Evolutionary conservation across 352 stramenopile species (phyloP), one percentile per base, ranked within the genome.

Genomic region (Pythium inflatum): DNA sequence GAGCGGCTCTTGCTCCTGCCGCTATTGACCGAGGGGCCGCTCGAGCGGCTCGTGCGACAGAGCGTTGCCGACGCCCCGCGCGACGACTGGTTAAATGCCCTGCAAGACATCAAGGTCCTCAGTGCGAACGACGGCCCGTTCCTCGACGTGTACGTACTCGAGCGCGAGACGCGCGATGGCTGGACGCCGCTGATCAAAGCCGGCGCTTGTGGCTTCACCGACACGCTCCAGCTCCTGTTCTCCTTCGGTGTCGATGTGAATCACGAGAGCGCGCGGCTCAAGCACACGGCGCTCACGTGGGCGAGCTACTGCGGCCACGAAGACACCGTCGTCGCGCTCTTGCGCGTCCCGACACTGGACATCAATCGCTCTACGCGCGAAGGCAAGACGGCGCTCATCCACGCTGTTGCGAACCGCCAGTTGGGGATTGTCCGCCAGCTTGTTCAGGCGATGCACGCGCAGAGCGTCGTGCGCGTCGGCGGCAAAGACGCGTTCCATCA

Each of bases 121-220:
- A 50, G 2, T 25, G 28, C 7, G 3, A 25, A 18, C 2, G 2
- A 11, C 14, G 13, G 22, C 9, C 4, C 28, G 5, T 76, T 77
- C 22, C 43, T 74, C 25, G 58, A 74, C 1, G 40, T 68, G 12
- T 91, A 73, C 36, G 83, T 89, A 30, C 48, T 90, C 5, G 77
- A 88, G 45, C 33, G 78, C 18, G 87, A 94, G 66, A 93, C 70
- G 6, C 70, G 66, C 41, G 74, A 82, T 53, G 87, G 85, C 1
- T 94, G 87, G 87, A 93, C 87, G 16, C 79, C 87, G 8, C 60
- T 94, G 12, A 78, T 80, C 0, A 93, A 92, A 56, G 87, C 82
- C 16, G 79, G 83, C 11, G 77, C 85, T 12, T 81, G 83, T 30
- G 83, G 81, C 0, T 83, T 82, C 51, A 46, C 81, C 2, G 48